Evolutionary conservation across 257 asterid genomes (phyloP).

Genomic region (Asclepias syriaca): DNA sequence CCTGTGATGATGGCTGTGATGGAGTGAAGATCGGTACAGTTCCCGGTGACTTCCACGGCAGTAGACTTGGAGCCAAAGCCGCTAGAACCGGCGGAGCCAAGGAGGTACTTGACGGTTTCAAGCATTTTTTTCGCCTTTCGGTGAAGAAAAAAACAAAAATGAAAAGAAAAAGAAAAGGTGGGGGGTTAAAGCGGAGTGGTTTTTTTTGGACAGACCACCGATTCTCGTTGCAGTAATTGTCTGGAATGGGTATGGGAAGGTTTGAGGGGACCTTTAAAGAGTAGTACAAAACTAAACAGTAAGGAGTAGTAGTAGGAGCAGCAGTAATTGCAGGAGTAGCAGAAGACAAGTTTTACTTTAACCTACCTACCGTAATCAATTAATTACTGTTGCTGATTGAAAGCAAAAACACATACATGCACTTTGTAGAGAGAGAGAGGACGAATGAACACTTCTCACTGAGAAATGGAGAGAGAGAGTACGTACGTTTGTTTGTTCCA

Average conservation of each 20-base stretch:
- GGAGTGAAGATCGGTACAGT: conserved; percentile 44
- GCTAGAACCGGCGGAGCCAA: conserved; percentile 74
- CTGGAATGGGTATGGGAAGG: background rate
- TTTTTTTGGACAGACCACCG: background rate
- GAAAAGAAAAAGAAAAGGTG: background rate
- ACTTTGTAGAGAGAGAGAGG: conserved; percentile 16
- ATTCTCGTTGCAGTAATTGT: conserved; percentile 3
- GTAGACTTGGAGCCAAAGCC: conserved; percentile 81
- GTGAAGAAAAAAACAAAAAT: too few relatives aligned
- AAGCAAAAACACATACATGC: conserved; percentile 14
- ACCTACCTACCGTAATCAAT: background rate
- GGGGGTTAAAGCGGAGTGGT: too few relatives aligned
- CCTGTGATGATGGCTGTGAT: conserved; percentile 88
- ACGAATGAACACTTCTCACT: background rate
- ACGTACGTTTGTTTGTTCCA: background rate
- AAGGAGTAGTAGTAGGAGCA: too few relatives aligned
- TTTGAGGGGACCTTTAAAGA: background rate
- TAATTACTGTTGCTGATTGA: conserved; percentile 14
- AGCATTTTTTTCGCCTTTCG: conserved; percentile 35
- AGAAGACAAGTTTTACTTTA: background rate
- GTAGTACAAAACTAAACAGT: too few relatives aligned
- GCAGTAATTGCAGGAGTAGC: background rate
- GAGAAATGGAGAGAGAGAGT: conserved; percentile 8
- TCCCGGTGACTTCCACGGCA: conserved; percentile 68
- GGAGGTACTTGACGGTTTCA: conserved; percentile 64